These are phyloP conservation scores for Tetrapisispora namnaoensis DNA, from an alignment of 805 yeast genomes.

Conservation along the genomic window DNA sequence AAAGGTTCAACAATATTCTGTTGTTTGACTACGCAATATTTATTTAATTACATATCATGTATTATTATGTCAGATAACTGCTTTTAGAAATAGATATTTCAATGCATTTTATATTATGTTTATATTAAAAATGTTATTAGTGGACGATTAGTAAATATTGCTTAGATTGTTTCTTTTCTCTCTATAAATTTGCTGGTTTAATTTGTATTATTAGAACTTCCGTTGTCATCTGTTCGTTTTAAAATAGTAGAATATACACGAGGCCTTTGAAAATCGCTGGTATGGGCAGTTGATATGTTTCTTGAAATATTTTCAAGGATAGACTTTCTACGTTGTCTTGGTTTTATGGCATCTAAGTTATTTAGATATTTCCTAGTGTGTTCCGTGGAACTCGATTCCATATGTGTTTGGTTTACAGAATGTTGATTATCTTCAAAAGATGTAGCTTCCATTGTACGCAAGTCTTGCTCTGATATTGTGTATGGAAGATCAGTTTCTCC, in stretches of 20 bases:
- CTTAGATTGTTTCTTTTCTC: too few relatives aligned
- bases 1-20: constrained; percentile 68
- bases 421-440: neutral
- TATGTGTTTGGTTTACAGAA: neutral
- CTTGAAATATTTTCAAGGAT: constrained; percentile 25
- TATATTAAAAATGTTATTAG: neutral
- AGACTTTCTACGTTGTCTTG: constrained; percentile 9
- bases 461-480: neutral
- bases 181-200: too few relatives aligned
- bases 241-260: constrained; percentile 7
- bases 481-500: constrained; percentile 84
- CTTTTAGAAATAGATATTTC: neutral
- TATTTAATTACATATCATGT: neutral
- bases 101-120: neutral
- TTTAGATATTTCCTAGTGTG: neutral
- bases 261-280: constrained; percentile 74
- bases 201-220: neutral
- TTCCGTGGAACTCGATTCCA: neutral
- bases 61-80: too few relatives aligned
- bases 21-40: constrained; percentile 23
- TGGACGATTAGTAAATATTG: too few relatives aligned
- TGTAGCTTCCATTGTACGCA: neutral
- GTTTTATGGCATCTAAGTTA: neutral
- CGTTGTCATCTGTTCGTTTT: neutral
- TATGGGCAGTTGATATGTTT: constrained; percentile 64